Base-by-base conservation (phyloP, 345 rosid species). In the Euclidium syriacum region DNA sequence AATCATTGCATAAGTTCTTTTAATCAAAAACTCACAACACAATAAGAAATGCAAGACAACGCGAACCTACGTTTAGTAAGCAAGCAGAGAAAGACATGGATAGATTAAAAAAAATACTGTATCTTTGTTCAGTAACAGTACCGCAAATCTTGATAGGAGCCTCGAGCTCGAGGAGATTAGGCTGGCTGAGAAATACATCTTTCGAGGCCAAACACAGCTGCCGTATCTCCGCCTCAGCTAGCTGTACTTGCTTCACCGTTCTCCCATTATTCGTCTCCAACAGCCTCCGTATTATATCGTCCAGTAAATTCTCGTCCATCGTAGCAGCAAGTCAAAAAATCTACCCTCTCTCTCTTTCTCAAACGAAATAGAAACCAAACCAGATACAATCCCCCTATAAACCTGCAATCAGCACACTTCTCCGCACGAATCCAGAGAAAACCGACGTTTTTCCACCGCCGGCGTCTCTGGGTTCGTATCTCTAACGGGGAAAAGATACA, bases 91-190 rank as follows among this genome's bases (percentile, higher is more conserved):
- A 9, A 29, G 8, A 29, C 33, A 29, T 3, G 33, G 7, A 29
- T 3, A 29, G 5, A 3, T 1, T 1, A 36, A 9, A n/a, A 15
- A 8, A 43, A 0, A 6, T 4, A 43, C 49, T 17, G 49, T 43
- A 43, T 18, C 10, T 30, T n/a, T 1, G 14, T 33, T 55, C 3
- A 17, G 55, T 54, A 27, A 18, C 3, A 2, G 11, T 59, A 61
- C 75, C 75, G 12, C 74, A 70, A 55, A 70, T 70, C 49, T 70
- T 70, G 52, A 70, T 53, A 54, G 74, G 74, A 63, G 74, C 75
- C 22, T 71, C 65, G 4, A 71, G 71, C 60, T 71, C 75, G 8
- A 71, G 75, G 33, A 71, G 75, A 41, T 71, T 71, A 71, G 75
- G 75, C 48, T 71, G 75, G 23, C 75, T 71, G 10, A 71, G 75